Percentiles rank a stretch among this genome's conserved stretches.
These are phyloP conservation scores for Clonostachys solani DNA, from an alignment of 2,329 filamentous ascomycete genomes.

Conservation along the genomic window DNA sequence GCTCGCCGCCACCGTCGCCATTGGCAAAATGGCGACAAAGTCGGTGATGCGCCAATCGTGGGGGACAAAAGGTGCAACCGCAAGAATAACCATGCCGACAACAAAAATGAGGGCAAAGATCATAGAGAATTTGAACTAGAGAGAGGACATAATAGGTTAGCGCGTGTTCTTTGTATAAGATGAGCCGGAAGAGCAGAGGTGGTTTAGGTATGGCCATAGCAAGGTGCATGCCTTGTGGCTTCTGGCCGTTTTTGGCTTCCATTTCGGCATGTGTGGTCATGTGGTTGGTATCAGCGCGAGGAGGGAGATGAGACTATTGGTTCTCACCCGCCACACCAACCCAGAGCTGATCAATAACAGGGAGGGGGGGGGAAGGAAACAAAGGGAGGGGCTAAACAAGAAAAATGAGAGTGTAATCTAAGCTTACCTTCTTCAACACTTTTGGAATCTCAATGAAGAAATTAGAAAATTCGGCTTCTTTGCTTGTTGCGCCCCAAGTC, in stretches of 20 bases:
- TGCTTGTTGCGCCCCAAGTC: constrained; percentile 80
- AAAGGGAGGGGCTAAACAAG: constrained; percentile 14
- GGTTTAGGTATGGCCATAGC: too few relatives aligned
- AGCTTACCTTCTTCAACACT: constrained; percentile 70
- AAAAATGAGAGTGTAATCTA: constrained; percentile 19
- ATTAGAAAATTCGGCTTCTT: constrained; percentile 76
- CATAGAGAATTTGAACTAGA: constrained; percentile 69
- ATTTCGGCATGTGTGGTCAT: too few relatives aligned
- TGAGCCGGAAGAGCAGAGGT: too few relatives aligned
- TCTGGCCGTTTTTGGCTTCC: too few relatives aligned
- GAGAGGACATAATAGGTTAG: too few relatives aligned
- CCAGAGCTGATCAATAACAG: background rate
- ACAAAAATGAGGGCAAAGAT: constrained; percentile 55
- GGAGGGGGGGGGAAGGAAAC: too few relatives aligned
- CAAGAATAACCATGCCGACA: constrained; percentile 59
- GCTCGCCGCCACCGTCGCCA: constrained; percentile 65
- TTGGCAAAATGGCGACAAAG: constrained; percentile 72
- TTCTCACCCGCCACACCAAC: background rate
- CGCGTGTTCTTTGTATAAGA: too few relatives aligned
- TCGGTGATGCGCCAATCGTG: constrained; percentile 63
- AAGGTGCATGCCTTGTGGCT: too few relatives aligned
- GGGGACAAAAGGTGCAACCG: constrained; percentile 59
- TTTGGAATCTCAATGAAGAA: constrained; percentile 83
- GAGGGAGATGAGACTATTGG: background rate
- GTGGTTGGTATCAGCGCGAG: background rate